Evolutionary conservation across 352 stramenopile genomes (phyloP).

Genomic region (Pythium grandisporangium): DNA sequence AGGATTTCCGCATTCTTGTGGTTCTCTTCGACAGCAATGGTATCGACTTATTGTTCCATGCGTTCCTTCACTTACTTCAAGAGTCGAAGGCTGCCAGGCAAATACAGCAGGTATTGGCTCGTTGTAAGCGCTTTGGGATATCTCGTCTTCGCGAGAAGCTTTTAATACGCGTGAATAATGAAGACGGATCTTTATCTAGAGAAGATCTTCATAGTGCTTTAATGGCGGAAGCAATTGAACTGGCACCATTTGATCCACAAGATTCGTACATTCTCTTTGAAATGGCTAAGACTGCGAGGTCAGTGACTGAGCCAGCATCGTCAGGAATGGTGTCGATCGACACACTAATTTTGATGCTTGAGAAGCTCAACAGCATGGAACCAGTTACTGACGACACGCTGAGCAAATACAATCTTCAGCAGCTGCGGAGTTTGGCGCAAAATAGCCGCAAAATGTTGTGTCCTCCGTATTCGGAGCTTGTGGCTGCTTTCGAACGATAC

Average conservation of each 20-base stretch:
- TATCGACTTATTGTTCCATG: conserved; percentile 35
- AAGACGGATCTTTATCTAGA: conserved; percentile 26
- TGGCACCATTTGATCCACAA: conserved; percentile 17
- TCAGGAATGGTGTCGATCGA: conserved; percentile 18
- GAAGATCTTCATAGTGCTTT: conserved; percentile 32
- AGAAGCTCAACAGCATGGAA: conserved; percentile 4
- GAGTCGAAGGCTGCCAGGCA: conserved; percentile 16
- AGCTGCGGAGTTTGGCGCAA: conserved; percentile 35
- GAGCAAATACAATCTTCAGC: conserved; percentile 28
- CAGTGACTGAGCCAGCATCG: too few relatives aligned
- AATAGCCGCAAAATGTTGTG: conserved; percentile 43
- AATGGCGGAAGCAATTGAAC: conserved; percentile 19
- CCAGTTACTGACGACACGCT: conserved; percentile 7
- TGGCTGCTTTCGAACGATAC: conserved; percentile 48
- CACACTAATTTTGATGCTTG: conserved; percentile 21
- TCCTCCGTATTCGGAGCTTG: conserved; percentile 19
- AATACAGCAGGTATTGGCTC: conserved; percentile 14
- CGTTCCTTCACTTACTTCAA: conserved; percentile 26
- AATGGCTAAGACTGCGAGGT: conserved; percentile 1
- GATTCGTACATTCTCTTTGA: conserved; percentile 29
- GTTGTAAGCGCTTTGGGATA: conserved; percentile 30
- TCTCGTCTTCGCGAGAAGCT: conserved; percentile 27
- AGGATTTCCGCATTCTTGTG: conserved; percentile 34
- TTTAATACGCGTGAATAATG: conserved; percentile 18
- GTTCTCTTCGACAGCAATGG: conserved; percentile 41